Conservation (phyloP, 805 yeast genomes). For the Pichia deserticola region DNA sequence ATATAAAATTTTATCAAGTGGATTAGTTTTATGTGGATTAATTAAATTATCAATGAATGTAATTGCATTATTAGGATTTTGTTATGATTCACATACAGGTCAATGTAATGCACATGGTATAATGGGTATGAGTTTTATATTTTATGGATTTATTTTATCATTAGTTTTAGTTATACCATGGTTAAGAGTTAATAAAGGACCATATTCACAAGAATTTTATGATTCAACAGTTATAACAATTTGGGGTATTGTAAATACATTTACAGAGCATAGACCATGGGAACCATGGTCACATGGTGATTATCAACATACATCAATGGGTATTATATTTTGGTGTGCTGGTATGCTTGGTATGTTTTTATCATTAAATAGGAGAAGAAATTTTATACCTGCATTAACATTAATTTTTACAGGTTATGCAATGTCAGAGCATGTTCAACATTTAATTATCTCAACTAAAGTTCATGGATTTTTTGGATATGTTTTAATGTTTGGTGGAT, state of each 20-base stretch:
- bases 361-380: slow-evolving; percentile 59
- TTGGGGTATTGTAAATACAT: slow-evolving; percentile 93
- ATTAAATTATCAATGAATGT: slow-evolving; percentile 75
- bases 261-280: slow-evolving; percentile 92
- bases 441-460: slow-evolving; percentile 68
- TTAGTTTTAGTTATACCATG: slow-evolving; percentile 67
- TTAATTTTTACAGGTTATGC: slow-evolving; percentile 89
- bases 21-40: slow-evolving; percentile 58
- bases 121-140: slow-evolving; percentile 85
- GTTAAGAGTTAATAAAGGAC: slow-evolving; percentile 47
- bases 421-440: slow-evolving; percentile 85
- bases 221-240: slow-evolving; percentile 73
- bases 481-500: slow-evolving; percentile 72
- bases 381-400: slow-evolving; percentile 74
- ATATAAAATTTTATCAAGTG: slow-evolving; percentile 42
- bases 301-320: slow-evolving; percentile 94
- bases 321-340: slow-evolving; percentile 94
- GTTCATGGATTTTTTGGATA: slow-evolving; percentile 85
- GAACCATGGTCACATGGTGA: slow-evolving; percentile 91
- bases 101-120: slow-evolving; percentile 97
- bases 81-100: slow-evolving; percentile 77
- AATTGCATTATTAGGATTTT: slow-evolving; percentile 79
- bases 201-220: slow-evolving; percentile 73
- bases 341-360: slow-evolving; percentile 80
- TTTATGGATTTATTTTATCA: slow-evolving; percentile 67